These are phyloP conservation scores for Kuraishia cidri DNA, from an alignment of 805 yeast genomes.

Conservation along the genomic window DNA sequence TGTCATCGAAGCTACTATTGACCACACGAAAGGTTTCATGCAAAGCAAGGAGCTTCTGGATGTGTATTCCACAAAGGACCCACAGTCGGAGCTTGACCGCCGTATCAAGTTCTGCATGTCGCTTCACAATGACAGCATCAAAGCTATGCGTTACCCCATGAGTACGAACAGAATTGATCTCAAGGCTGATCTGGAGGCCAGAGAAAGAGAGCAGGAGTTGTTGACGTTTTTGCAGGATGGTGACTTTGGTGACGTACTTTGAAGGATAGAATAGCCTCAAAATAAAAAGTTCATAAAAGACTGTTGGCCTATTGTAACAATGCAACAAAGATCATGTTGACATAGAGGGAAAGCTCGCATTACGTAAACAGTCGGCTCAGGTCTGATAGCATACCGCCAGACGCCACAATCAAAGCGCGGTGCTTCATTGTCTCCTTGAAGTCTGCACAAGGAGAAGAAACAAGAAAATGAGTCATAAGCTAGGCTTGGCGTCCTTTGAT, in stretches of 20 bases:
- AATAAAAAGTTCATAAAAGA: too few relatives aligned
- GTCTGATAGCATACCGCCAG: too few relatives aligned
- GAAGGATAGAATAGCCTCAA: too few relatives aligned
- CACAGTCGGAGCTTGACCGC: constrained; percentile 83
- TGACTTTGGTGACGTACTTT: constrained; percentile 36
- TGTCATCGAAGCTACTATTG: constrained; percentile 89
- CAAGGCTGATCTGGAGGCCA: constrained; percentile 42
- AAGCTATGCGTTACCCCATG: constrained; percentile 89
- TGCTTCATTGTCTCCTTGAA: too few relatives aligned
- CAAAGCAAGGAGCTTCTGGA: constrained; percentile 82
- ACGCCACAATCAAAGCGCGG: too few relatives aligned
- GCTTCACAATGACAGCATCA: constrained; percentile 85
- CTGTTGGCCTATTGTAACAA: too few relatives aligned
- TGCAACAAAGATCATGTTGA: too few relatives aligned
- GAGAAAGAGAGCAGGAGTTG: constrained; percentile 41
- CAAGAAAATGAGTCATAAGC: constrained; percentile 11
- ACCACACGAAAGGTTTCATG: constrained; percentile 87
- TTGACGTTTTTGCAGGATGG: constrained; percentile 36
- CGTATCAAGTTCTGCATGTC: constrained; percentile 89
- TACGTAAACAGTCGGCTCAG: too few relatives aligned
- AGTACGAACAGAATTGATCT: constrained; percentile 39
- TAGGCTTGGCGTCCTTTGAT: constrained; percentile 21
- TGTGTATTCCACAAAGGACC: constrained; percentile 79
- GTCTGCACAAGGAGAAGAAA: too few relatives aligned
- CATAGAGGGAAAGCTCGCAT: too few relatives aligned